Conservation (phyloP, 2,329 filamentous ascomycete genomes). For the Phialocephala sp. region DNA sequence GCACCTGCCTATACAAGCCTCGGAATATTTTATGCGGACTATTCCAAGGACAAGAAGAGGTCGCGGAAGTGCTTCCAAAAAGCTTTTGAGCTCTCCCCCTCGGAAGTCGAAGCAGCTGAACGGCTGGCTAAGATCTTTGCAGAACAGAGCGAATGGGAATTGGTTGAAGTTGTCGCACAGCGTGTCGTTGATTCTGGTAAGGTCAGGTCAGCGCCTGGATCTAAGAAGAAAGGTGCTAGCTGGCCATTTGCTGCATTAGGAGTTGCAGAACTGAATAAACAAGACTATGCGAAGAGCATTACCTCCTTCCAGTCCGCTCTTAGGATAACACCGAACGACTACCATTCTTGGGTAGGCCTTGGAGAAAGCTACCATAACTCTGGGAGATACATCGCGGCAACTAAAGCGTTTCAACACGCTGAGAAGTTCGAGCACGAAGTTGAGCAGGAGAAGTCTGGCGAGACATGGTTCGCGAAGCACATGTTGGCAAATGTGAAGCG, state of each 20-base stretch:
- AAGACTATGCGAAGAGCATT: conserved; percentile 87
- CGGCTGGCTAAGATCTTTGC: conserved; percentile 86
- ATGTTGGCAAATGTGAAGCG: conserved; percentile 95
- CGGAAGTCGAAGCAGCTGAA: conserved; percentile 86
- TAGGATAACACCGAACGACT: conserved; percentile 82
- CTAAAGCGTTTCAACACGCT: conserved; percentile 87
- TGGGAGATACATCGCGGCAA: conserved; percentile 90
- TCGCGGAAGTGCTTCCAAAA: conserved; percentile 95
- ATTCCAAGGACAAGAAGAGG: conserved; percentile 83
- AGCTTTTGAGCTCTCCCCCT: conserved; percentile 88
- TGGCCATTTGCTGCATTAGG: conserved; percentile 96
- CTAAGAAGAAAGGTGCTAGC: conserved; percentile 89
- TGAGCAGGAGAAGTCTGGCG: conserved; percentile 60
- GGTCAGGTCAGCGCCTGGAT: conserved; percentile 86
- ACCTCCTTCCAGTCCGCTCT: conserved; percentile 91
- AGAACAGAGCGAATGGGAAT: conserved; percentile 91
- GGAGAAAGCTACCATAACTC: conserved; percentile 98
- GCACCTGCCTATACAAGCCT: conserved; percentile 91
- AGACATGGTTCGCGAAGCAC: conserved; percentile 95
- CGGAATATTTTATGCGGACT: conserved; percentile 90
- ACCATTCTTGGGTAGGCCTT: conserved; percentile 94
- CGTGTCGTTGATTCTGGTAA: conserved; percentile 95
- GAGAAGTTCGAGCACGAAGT: conserved; percentile 72
- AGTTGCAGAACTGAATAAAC: conserved; percentile 92
- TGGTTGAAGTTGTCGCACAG: conserved; percentile 90